Evolutionary conservation across 2,329 filamentous ascomycete genomes (phyloP).

Genomic region (Calonectria fujianensis): DNA sequence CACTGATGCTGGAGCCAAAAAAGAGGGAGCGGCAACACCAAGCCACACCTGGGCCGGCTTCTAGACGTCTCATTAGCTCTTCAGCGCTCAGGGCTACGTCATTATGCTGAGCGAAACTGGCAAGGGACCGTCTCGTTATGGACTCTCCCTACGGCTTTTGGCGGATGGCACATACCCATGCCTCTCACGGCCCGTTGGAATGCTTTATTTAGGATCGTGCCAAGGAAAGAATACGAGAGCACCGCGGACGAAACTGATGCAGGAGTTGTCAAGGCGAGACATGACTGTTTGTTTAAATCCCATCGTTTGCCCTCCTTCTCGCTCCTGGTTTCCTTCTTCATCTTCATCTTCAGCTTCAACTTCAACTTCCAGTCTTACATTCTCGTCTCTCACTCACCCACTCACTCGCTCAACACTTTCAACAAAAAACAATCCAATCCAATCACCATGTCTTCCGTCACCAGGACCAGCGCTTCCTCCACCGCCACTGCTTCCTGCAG

Average conservation of each 20-base stretch:
- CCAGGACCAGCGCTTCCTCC: constrained; percentile 37
- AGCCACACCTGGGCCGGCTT: constrained; percentile 6
- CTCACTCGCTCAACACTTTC: not conserved
- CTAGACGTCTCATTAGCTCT: constrained; percentile 4
- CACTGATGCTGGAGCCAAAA: constrained; percentile 6
- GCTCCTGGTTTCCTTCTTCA: not conserved
- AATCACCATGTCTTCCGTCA: constrained; percentile 47
- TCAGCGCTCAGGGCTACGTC: constrained; percentile 9
- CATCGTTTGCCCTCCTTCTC: not conserved
- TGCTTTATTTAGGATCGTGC: constrained; percentile 23
- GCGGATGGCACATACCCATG: constrained; percentile 3
- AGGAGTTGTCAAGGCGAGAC: not conserved
- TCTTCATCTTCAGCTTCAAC: not conserved
- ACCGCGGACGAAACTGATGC: constrained; percentile 10
- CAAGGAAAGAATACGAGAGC: constrained; percentile 14
- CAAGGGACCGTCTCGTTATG: constrained; percentile 5
- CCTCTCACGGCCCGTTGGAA: not conserved
- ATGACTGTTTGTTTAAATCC: not conserved
- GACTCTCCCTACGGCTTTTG: not conserved
- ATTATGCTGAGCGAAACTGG: constrained; percentile 7
- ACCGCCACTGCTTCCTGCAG: constrained; percentile 37
- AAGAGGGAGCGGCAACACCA: constrained; percentile 10
- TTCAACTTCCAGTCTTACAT: not conserved
- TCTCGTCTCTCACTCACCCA: not conserved
- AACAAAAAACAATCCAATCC: constrained; percentile 34